Evolutionary conservation across 805 yeast species (phyloP), one percentile per base, ranked within the genome.

Genomic region (Scheffersomyces lignosus): DNA sequence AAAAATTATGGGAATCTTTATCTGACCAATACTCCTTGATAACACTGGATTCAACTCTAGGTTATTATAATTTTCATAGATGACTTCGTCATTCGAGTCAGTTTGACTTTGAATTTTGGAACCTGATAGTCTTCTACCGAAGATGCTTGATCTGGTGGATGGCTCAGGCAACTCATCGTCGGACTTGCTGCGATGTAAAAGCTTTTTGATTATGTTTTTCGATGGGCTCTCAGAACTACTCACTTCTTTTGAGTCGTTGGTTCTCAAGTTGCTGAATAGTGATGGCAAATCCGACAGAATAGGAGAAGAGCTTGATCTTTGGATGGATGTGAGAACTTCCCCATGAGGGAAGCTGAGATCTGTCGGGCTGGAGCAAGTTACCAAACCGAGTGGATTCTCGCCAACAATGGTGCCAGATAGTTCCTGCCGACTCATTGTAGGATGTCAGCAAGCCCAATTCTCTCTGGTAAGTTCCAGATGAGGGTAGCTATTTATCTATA

Each of bases 1-100:
- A n/a, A 73, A 60, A 3, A 70, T 70, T 0, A 75, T 68, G 0
- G 83, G 75, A 9, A 70, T 59, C 52, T 53, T 26, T 5, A 40
- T 5, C n/a, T 23, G 34, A 6, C 49, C 54, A 4, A 44, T 41
- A 7, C 38, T 38, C 26, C 43, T 40, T 10, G 43, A 39, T 18
- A 44, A 34, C 8, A 38, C 35, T 3, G 49, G 25, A 18, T 36
- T 40, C 27, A 35, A 40, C 5, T 47, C 47, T n/a, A 45, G 24
- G 14, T 38, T 44, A 16, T 33, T n/a, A n/a, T n/a, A n/a, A 25
- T 33, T 31, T 13, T 33, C 37, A 9, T 31, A 18, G 7, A 18
- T 27, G 7, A 20, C 10, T 20, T 20, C 24, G 24, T 20, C 24
- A 20, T 20, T 20, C 7, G 24, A 20, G 9, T 34, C 36, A 10